Conservation (phyloP, 116 monocot genomes). For the Iris pallida region DNA sequence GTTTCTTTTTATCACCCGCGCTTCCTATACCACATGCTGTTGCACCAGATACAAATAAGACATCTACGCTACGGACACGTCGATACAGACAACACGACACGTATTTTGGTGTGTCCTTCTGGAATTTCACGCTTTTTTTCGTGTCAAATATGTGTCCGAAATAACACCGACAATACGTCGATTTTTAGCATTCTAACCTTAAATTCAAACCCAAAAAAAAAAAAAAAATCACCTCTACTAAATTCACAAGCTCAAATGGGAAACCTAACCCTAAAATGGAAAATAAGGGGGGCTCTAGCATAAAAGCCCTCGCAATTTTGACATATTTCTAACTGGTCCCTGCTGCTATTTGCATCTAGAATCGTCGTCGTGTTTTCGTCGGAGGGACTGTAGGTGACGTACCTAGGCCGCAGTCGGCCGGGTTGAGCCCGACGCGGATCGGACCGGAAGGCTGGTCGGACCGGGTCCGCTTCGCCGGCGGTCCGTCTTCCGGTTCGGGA, state of each 20-base stretch:
- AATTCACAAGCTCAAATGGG: neutral
- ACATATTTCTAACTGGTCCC: neutral
- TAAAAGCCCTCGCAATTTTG: neutral
- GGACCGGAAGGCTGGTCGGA: neutral
- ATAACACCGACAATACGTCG: no score
- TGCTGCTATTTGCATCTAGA: neutral
- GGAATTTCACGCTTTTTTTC: no score
- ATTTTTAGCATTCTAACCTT: no score
- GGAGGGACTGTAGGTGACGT: neutral
- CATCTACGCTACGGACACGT: no score
- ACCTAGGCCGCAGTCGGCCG: conserved; percentile 59
- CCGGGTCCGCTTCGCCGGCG: conserved; percentile 18
- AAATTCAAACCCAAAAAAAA: no score
- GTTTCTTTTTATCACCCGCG: no score
- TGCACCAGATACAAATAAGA: no score
- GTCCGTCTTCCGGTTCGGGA: conserved; percentile 5
- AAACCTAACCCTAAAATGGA: neutral
- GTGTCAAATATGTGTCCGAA: no score
- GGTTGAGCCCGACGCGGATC: conserved; percentile 45
- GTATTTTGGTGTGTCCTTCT: no score
- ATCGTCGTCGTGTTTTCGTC: neutral
- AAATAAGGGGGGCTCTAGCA: neutral
- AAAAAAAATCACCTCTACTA: neutral
- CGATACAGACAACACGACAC: no score
- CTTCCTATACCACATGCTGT: no score